phyloP scores from a whole-genome alignment of 495 filamentous ascomycete species.

The Cenococcum geophilum region DNA sequence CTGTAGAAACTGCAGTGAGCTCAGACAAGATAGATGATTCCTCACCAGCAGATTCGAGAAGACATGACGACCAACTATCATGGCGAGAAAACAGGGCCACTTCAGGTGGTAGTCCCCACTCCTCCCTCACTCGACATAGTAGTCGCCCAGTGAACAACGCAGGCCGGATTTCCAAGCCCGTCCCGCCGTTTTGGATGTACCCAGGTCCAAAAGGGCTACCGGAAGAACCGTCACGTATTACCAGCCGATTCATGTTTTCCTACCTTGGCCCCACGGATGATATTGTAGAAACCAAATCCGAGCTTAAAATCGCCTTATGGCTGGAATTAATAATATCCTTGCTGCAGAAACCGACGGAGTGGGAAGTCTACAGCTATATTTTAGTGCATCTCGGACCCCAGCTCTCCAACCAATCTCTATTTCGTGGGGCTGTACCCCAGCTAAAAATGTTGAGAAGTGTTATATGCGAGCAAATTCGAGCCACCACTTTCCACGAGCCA shows the following conservation, averaged over 20 bases:
- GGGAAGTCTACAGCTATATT: slow-evolving; percentile 91
- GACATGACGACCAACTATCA: slow-evolving; percentile 25
- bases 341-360: slow-evolving; percentile 72
- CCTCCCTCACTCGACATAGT: slow-evolving; percentile 37
- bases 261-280: slow-evolving; percentile 26
- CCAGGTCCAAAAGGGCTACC: slow-evolving; percentile 47
- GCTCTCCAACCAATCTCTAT: slow-evolving; percentile 82
- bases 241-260: slow-evolving; percentile 38
- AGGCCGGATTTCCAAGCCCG: slow-evolving; percentile 38
- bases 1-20: slow-evolving; percentile 42
- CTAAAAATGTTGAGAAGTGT: slow-evolving; percentile 69
- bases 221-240: slow-evolving; percentile 33
- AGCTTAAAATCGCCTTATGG: slow-evolving; percentile 66
- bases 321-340: slow-evolving; percentile 67
- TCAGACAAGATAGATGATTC: slow-evolving; percentile 20
- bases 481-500: slow-evolving; percentile 51
- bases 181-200: slow-evolving; percentile 53
- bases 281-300: slow-evolving; percentile 17
- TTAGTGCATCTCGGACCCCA: slow-evolving; percentile 82
- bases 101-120: slow-evolving; percentile 17
- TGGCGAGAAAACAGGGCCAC: slow-evolving; percentile 28
- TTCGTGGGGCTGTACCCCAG: slow-evolving; percentile 61
- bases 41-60: slow-evolving; percentile 7
- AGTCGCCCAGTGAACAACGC: slow-evolving; percentile 31
- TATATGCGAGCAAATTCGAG: slow-evolving; percentile 77